Percentiles rank a stretch among this genome's conserved stretches.
These are phyloP conservation scores for Alternaria tenuissima DNA, from an alignment of 2,329 filamentous ascomycete genomes.

Conservation along the genomic window DNA sequence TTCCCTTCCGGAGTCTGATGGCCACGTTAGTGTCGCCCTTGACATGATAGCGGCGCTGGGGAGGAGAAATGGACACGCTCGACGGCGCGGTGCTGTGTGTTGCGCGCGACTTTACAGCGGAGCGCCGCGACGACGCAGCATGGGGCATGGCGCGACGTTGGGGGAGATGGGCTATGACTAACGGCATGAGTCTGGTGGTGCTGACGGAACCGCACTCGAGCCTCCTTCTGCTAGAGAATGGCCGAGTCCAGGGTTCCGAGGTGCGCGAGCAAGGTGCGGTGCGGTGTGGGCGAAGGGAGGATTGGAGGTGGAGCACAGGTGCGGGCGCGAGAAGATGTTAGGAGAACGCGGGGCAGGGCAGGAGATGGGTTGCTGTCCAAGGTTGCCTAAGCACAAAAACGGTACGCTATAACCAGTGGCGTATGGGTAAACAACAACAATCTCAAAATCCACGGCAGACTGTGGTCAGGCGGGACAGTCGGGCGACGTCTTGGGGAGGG, in stretches of 20 bases:
- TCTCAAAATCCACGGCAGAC: conserved; percentile 1
- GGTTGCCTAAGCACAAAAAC: neutral
- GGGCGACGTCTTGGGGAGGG: conserved; percentile 7
- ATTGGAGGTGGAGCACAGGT: neutral
- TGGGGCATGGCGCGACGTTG: conserved; percentile 38
- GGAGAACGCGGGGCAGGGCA: neutral
- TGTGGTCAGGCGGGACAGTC: neutral
- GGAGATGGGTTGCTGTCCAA: neutral
- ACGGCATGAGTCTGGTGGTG: conserved; percentile 52
- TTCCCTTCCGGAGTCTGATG: conserved; percentile 49
- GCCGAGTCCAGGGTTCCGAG: conserved; percentile 44
- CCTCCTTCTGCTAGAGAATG: conserved; percentile 52
- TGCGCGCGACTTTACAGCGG: conserved; percentile 32
- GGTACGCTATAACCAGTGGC: conserved; percentile 3
- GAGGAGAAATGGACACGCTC: conserved; percentile 42
- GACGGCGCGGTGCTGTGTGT: conserved; percentile 37
- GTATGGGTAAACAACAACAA: conserved; percentile 17
- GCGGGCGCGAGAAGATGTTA: conserved; percentile 1
- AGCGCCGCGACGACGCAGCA: conserved; percentile 35
- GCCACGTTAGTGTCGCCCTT: conserved; percentile 50
- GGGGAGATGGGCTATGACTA: conserved; percentile 51
- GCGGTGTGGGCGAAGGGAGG: conserved; percentile 21
- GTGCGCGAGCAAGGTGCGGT: conserved; percentile 32
- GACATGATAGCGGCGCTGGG: conserved; percentile 27
- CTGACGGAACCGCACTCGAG: conserved; percentile 44